Conservation (phyloP, 1,284 basidiomycete species). For the Cryptococcus deneoformans region DNA sequence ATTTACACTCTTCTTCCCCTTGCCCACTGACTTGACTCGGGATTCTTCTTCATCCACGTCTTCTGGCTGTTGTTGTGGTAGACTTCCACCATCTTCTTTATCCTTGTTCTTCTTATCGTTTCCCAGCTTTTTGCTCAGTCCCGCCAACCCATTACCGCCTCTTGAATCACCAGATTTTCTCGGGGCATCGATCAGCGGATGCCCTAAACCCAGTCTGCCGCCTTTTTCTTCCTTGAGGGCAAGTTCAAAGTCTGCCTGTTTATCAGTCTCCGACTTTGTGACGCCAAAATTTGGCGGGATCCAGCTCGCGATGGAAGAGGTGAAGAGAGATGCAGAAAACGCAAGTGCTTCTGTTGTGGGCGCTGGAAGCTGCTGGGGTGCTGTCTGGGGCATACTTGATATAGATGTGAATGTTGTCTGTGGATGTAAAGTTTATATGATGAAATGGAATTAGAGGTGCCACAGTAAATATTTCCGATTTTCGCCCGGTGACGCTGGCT, state of each 20-base stretch:
- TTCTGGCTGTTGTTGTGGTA: background rate
- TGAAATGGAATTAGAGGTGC: background rate
- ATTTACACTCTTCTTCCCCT: slow-evolving; percentile 11
- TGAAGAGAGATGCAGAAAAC: slow-evolving; percentile 37
- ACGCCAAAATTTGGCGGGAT: slow-evolving; percentile 36
- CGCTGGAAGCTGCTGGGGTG: background rate
- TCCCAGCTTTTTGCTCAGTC: slow-evolving; percentile 11
- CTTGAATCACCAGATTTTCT: slow-evolving; percentile 7
- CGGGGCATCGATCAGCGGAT: slow-evolving; percentile 26
- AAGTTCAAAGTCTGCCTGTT: slow-evolving; percentile 5
- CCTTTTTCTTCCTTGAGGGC: slow-evolving; percentile 13
- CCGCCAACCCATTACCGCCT: slow-evolving; percentile 7
- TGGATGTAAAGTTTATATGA: background rate
- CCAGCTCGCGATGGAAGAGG: slow-evolving; percentile 38
- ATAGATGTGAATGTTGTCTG: too few relatives aligned
- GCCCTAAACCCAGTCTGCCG: slow-evolving; percentile 37
- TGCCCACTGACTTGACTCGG: slow-evolving; percentile 16
- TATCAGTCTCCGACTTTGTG: slow-evolving; percentile 8
- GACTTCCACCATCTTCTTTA: slow-evolving; percentile 4
- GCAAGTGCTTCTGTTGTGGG: slow-evolving; percentile 29
- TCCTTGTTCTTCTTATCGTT: slow-evolving; percentile 11
- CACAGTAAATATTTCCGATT: slow-evolving; percentile 1
- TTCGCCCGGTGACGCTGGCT: background rate
- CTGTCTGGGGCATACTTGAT: background rate
- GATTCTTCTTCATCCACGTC: slow-evolving; percentile 27